Evolutionary conservation across 441 rosid species (phyloP), one percentile per base, ranked within the genome.

Genomic region (Kokia cookei): DNA sequence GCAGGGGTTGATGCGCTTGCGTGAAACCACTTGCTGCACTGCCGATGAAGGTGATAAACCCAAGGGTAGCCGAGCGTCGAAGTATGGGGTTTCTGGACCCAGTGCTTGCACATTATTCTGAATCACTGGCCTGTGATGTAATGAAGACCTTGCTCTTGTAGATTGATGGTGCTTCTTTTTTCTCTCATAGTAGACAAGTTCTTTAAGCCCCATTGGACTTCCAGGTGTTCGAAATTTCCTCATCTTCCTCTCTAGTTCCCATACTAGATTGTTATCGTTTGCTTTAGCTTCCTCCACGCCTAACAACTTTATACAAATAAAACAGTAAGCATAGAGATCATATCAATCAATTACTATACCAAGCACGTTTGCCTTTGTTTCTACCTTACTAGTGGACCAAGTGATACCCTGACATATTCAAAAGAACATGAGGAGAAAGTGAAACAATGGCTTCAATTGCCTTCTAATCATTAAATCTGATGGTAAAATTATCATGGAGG

Each of bases 181-280:
- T 68, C 73, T 45, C 29, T 70, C 67, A 48, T 35, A 32, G 63
- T 24, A 50, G n/a, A 76, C 19, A 48, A 82, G 86, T 57, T 81
- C 84, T 43, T 78, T 69, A 3, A 86, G 82, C 79, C 85, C 87
- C 81, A 77, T 78, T 55, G 91, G 90, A 73, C 87, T 84, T 69
- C 81, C 82, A 60, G 82, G 80, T 60, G 75, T 77, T 73, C 72
- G 69, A 66, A 72, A 65, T 75, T 79, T 82, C 76, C 86, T 81
- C 73, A 67, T 87, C 77, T 78, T 86, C 73, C 84, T 81, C 79
- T 81, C 9, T 63, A 82, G 61, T 11, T 84, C 80, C 93, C 88
- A 82, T 27, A 81, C 29, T 58, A 81, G 75, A 55, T 79, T 86
- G 76, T 82, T 84, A 54, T 81, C 81, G 17, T 73, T 75, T 61